Conservation (phyloP, 345 rosid species). For the Tarenaya hassleriana region DNA sequence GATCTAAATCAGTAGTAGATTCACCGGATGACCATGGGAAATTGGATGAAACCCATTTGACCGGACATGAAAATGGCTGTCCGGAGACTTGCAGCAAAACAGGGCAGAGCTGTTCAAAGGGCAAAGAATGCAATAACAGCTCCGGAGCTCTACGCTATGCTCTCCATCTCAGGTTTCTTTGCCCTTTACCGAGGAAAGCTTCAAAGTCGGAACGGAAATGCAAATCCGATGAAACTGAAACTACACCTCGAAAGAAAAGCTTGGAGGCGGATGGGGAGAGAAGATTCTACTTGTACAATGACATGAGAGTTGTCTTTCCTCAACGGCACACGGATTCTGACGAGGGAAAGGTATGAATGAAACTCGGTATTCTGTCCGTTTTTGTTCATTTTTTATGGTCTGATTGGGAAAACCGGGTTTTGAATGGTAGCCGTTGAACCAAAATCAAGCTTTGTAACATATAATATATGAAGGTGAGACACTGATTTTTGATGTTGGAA, state of each 20-base stretch:
- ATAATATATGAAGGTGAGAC: background rate
- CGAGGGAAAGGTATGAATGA: constrained; percentile 81
- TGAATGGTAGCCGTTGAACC: background rate
- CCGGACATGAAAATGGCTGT: constrained; percentile 24
- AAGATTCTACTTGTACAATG: constrained; percentile 80
- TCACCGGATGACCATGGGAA: constrained; percentile 22
- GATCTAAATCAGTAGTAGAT: constrained; percentile 28
- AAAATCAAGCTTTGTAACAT: no score
- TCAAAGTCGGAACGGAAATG: constrained; percentile 47
- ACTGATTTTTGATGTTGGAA: background rate
- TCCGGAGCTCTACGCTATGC: constrained; percentile 84
- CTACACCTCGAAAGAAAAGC: constrained; percentile 33
- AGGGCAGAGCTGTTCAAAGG: constrained; percentile 37
- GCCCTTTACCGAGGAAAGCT: constrained; percentile 55
- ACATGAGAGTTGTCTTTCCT: constrained; percentile 82
- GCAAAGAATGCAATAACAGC: constrained; percentile 39
- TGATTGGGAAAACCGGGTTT: background rate
- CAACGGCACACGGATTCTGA: constrained; percentile 93
- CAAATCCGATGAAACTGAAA: constrained; percentile 34
- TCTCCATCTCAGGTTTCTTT: constrained; percentile 79
- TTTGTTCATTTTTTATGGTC: background rate
- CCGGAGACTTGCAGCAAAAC: constrained; percentile 24
- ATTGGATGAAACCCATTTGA: constrained; percentile 21
- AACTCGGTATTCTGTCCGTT: no score
- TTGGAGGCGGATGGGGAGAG: constrained; percentile 42